Conservation (phyloP, 208 protist genomes). For the Hexamita inflata region DNA sequence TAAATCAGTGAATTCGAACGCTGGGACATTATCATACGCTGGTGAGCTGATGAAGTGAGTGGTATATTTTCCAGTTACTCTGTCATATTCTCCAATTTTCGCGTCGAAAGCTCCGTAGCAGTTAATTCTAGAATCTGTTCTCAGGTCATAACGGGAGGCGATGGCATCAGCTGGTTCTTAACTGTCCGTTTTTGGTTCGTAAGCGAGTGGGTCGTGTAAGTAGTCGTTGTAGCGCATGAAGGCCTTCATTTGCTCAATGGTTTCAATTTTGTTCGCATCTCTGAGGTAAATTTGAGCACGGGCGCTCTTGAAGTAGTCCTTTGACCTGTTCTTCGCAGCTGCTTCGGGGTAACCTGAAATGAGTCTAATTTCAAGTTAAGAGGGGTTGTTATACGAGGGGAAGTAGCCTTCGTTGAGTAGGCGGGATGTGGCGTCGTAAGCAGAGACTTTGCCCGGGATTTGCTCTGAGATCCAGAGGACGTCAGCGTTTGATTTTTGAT, state of each 20-base stretch:
- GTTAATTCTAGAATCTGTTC: too few relatives aligned
- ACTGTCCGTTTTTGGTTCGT: too few relatives aligned
- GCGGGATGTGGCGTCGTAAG: slow-evolving; percentile 52
- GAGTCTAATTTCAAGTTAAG: not conserved
- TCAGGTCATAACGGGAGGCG: not conserved
- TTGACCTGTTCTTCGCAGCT: not conserved
- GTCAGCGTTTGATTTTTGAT: not conserved
- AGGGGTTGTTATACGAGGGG: slow-evolving; percentile 58
- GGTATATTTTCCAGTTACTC: not conserved
- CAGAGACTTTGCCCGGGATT: slow-evolving; percentile 51
- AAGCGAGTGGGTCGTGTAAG: not conserved
- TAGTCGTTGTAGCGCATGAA: slow-evolving; percentile 17
- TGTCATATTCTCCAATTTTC: not conserved
- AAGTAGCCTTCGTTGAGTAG: slow-evolving; percentile 51
- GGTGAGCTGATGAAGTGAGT: not conserved
- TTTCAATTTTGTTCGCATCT: not conserved
- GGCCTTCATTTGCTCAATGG: not conserved
- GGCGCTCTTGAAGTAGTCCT: not conserved
- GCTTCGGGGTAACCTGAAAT: not conserved
- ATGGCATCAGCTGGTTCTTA: not conserved
- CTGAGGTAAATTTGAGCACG: not conserved
- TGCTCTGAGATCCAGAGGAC: slow-evolving; percentile 60
- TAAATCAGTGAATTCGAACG: not conserved
- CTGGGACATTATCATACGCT: not conserved
- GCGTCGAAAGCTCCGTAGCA: slow-evolving; percentile 5